Evolutionary conservation across 1,284 basidiomycete genomes (phyloP).

Genomic region (Exobasidium cylindrosporum): DNA sequence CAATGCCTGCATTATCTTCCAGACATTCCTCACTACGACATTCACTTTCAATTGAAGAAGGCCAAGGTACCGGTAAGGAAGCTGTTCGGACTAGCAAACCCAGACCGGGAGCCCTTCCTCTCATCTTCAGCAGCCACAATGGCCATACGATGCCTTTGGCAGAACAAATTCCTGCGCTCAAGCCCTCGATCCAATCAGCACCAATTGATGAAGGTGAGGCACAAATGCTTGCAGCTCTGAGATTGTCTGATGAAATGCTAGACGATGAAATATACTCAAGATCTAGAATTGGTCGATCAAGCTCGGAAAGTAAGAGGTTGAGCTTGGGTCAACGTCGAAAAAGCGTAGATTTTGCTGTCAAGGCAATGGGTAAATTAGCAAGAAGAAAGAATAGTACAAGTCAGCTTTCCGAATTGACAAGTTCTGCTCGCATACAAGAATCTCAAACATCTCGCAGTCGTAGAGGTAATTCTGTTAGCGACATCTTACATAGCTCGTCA

Average conservation of each 20-base stretch:
- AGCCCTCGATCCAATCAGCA: not conserved
- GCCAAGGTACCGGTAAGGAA: no score
- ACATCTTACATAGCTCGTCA: not conserved
- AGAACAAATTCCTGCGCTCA: not conserved
- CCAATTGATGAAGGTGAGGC: not conserved
- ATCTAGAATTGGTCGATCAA: not conserved
- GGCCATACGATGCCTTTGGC: not conserved
- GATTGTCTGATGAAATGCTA: no score
- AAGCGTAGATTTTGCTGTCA: not conserved
- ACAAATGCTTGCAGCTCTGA: not conserved
- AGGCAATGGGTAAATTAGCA: not conserved
- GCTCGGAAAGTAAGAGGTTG: not conserved
- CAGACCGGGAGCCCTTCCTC: not conserved
- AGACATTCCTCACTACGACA: no score
- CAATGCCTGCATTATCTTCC: conserved; percentile 18
- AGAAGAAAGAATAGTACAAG: not conserved
- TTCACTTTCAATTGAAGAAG: no score
- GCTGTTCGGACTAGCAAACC: not conserved
- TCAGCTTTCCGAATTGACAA: not conserved
- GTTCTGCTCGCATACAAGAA: not conserved
- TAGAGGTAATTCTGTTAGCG: not conserved
- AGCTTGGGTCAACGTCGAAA: not conserved
- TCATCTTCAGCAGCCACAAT: not conserved
- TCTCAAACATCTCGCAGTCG: not conserved
- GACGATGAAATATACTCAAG: not conserved